A percentile compares a stretch with the other conserved stretches of the same genome.
These are phyloP conservation scores for Gamsiella multidivaricata DNA, from an alignment of 192 early-diverging fungal species.

Conservation along the genomic window DNA sequence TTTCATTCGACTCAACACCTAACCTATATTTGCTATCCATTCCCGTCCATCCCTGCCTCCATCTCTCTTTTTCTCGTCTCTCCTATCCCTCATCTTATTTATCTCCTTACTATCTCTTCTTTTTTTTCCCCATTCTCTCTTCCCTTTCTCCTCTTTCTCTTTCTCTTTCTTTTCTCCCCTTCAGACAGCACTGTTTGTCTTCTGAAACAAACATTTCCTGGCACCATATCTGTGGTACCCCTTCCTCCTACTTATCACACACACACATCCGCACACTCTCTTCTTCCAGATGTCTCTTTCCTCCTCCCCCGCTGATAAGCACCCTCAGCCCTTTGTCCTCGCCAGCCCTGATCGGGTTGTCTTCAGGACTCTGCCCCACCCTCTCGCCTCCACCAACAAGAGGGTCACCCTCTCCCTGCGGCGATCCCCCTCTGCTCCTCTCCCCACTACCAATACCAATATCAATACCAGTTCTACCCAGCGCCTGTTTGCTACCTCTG, in stretches of 20 bases:
- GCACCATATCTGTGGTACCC: too few relatives aligned
- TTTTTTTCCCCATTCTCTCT: background rate
- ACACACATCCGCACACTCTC: background rate
- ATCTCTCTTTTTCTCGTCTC: background rate
- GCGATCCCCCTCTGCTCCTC: constrained; percentile 13
- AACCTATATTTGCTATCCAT: too few relatives aligned
- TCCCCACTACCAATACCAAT: too few relatives aligned
- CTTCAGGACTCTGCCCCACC: constrained; percentile 43
- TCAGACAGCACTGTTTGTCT: too few relatives aligned
- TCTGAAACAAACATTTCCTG: too few relatives aligned
- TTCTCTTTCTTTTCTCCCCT: background rate
- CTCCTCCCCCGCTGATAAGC: constrained; percentile 20
- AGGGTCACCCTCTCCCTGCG: constrained; percentile 43
- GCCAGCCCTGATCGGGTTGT: constrained; percentile 48
- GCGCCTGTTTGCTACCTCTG: background rate
- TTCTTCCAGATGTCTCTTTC: constrained; percentile 30
- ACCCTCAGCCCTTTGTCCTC: constrained; percentile 36
- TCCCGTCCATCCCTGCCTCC: background rate
- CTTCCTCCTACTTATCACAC: background rate
- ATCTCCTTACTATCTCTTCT: background rate
- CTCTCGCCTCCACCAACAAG: constrained; percentile 50
- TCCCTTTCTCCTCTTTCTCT: constrained; percentile 1
- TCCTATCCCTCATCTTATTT: background rate
- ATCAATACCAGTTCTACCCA: too few relatives aligned
- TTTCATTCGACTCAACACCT: background rate